phyloP scores from a whole-genome alignment of 352 stramenopile genomes.

The Halophytophthora batemanensis region DNA sequence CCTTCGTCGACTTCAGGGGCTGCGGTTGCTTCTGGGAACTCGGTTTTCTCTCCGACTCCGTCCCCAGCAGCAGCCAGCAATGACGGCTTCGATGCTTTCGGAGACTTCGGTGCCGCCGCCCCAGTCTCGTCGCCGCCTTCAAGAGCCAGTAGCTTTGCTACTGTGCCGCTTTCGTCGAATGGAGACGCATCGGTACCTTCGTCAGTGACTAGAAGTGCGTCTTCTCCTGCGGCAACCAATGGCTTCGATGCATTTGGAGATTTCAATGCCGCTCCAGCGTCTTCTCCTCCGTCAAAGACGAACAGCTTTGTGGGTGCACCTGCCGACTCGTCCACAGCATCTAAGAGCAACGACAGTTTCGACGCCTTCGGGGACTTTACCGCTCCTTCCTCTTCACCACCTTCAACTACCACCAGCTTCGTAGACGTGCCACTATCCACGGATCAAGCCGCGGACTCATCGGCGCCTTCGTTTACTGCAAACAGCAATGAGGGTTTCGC shows the following conservation, averaged over 20 bases:
- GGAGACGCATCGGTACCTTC: too few species aligned
- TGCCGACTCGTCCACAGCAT: too few species aligned
- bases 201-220: too few species aligned
- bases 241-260: conserved; percentile 17
- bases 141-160: too few species aligned
- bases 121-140: too few species aligned
- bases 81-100: conserved; percentile 6
- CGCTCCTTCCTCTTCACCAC: not conserved
- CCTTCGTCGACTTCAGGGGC: conserved; percentile 1
- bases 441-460: too few species aligned
- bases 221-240: not conserved
- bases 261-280: conserved; percentile 7
- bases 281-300: too few species aligned
- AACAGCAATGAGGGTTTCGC: not conserved
- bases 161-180: too few species aligned
- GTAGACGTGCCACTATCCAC: not conserved
- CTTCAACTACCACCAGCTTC: not conserved
- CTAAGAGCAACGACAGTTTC: too few species aligned
- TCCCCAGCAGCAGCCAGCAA: not conserved
- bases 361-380: too few species aligned
- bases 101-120: too few species aligned
- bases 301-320: too few species aligned
- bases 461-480: not conserved
- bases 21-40: conserved; percentile 9
- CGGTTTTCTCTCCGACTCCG: conserved; percentile 8